These are phyloP conservation scores for Populus pruinosa DNA, from an alignment of 345 rosid genomes.

Conservation along the genomic window DNA sequence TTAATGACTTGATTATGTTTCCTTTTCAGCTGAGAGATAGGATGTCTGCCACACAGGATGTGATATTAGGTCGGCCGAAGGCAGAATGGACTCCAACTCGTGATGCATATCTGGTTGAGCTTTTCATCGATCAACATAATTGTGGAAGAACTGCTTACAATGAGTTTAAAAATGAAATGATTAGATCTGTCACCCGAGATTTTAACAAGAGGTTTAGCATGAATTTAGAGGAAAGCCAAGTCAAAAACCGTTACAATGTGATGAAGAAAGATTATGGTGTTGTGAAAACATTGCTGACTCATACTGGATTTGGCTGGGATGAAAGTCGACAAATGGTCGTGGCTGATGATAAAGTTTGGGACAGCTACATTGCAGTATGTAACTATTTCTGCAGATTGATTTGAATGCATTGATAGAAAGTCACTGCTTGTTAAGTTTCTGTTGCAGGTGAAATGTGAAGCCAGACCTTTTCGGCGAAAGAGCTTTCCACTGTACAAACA, in stretches of 20 bases:
- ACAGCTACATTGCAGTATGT: constrained; percentile 30
- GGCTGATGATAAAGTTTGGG: constrained; percentile 42
- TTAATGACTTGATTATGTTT: not conserved
- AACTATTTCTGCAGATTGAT: not conserved
- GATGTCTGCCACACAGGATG: constrained; percentile 32
- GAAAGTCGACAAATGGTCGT: constrained; percentile 36
- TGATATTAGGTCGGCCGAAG: constrained; percentile 23
- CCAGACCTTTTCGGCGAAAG: constrained; percentile 40
- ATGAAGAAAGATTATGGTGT: constrained; percentile 41
- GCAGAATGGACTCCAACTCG: constrained; percentile 37
- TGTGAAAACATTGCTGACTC: constrained; percentile 31
- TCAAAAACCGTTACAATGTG: constrained; percentile 40
- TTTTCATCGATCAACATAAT: constrained; percentile 34
- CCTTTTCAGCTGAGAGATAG: not conserved
- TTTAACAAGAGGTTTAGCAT: constrained; percentile 30
- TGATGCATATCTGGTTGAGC: constrained; percentile 33
- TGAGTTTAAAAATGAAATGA: constrained; percentile 33
- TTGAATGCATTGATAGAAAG: not conserved
- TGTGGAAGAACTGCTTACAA: constrained; percentile 38
- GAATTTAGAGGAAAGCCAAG: constrained; percentile 43
- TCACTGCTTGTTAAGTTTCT: not conserved
- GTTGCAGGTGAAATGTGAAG: constrained; percentile 32
- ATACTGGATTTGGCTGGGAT: constrained; percentile 34
- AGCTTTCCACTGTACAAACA: constrained; percentile 33
- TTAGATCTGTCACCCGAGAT: constrained; percentile 28